Evolutionary conservation across 1,284 basidiomycete genomes (phyloP).

Genomic region (Leccinum griseonigrum): DNA sequence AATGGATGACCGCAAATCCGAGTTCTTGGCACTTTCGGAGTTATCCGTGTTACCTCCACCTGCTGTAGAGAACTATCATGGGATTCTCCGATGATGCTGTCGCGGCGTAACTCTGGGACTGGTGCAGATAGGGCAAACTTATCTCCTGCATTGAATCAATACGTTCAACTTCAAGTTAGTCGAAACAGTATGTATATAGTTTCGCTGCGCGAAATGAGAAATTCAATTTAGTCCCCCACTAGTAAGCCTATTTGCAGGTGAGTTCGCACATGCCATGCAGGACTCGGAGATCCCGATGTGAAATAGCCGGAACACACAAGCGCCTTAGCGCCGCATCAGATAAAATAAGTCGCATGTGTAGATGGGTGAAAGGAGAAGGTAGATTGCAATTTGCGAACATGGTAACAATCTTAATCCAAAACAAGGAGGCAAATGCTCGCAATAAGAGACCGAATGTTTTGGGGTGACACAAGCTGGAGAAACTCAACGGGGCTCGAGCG

Average conservation of each 20-base stretch:
- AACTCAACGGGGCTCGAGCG: slow-evolving; percentile 56
- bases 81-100: too few species aligned
- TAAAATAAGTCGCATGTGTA: not conserved
- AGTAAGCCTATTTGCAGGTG: too few species aligned
- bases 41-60: too few species aligned
- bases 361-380: not conserved
- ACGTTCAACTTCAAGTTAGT: too few species aligned
- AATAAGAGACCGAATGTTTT: not conserved
- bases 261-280: too few species aligned
- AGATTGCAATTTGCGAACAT: not conserved
- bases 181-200: too few species aligned
- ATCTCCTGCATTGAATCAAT: too few species aligned
- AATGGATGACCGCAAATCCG: not conserved
- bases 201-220: not conserved
- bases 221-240: not conserved
- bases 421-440: not conserved
- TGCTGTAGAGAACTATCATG: too few species aligned
- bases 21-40: too few species aligned
- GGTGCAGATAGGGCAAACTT: too few species aligned
- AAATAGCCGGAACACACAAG: not conserved
- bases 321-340: not conserved
- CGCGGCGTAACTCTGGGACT: too few species aligned
- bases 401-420: not conserved
- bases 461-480: not conserved
- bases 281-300: not conserved